Conservation (phyloP, 441 rosid species). For the Oxalis stricta region DNA sequence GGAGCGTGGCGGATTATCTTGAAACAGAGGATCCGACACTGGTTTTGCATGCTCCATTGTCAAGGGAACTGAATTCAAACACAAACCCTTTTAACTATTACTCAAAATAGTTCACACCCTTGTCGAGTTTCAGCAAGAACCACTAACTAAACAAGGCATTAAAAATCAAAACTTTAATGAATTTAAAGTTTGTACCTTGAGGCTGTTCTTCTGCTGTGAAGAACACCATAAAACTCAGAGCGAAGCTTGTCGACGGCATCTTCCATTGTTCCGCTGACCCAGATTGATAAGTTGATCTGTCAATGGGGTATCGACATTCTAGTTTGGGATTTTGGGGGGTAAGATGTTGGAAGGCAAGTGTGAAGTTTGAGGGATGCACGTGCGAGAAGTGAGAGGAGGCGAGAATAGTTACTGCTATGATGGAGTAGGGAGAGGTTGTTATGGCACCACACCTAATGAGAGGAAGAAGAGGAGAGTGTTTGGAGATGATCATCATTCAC, state of each 20-base stretch:
- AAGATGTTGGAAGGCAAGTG: too few species aligned
- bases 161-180: neutral
- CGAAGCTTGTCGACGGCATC: conserved; percentile 25
- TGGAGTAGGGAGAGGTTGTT: neutral
- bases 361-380: too few species aligned
- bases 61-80: conserved; percentile 47
- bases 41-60: conserved; percentile 38
- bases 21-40: conserved; percentile 48
- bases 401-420: neutral
- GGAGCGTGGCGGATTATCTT: conserved; percentile 28
- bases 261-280: neutral
- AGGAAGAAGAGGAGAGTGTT: neutral
- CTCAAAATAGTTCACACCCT: too few species aligned
- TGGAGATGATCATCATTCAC: neutral
- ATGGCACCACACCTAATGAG: neutral
- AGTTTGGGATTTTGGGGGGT: conserved; percentile 8
- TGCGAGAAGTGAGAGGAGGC: conserved; percentile 8
- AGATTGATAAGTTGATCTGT: neutral
- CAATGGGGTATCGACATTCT: conserved; percentile 3
- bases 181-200: conserved; percentile 22
- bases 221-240: conserved; percentile 33
- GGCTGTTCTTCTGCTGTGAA: conserved; percentile 39
- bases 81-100: too few species aligned
- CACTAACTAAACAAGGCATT: neutral
- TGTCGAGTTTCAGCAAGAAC: too few species aligned